Percentiles rank a stretch among this genome's conserved stretches.
phyloP scores from a whole-genome alignment of 305 asterid species.

The Striga hermonthica region DNA sequence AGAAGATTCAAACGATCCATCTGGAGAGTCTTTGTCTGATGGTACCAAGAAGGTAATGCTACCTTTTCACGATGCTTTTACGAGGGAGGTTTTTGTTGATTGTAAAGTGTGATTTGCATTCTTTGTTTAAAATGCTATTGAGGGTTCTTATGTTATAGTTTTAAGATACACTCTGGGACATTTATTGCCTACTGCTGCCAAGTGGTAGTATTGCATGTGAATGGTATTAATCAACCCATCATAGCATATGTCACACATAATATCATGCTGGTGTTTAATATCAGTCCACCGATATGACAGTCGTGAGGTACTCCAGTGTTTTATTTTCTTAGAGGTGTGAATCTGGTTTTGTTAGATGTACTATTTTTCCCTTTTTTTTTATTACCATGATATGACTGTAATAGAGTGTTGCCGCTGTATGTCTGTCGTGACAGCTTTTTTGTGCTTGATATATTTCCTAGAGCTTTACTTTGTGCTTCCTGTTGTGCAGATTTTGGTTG shows the following conservation, averaged over 20 bases:
- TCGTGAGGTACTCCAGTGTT: background rate
- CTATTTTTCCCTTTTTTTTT: background rate
- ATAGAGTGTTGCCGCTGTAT: background rate
- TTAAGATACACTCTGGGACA: background rate
- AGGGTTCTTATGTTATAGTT: background rate
- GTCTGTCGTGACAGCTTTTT: background rate
- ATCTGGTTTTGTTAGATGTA: slow-evolving; percentile 12
- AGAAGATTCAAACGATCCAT: slow-evolving; percentile 44
- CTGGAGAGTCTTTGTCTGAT: slow-evolving; percentile 37
- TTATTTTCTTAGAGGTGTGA: slow-evolving; percentile 4
- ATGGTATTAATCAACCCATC: background rate
- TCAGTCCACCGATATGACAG: background rate
- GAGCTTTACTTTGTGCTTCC: slow-evolving; percentile 12
- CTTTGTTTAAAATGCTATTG: too few relatives aligned
- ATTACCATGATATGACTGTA: background rate
- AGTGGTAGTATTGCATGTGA: slow-evolving; percentile 3
- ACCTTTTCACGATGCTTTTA: slow-evolving; percentile 16
- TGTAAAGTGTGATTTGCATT: slow-evolving; percentile 1
- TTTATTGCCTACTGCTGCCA: slow-evolving; percentile 3
- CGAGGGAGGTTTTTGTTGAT: slow-evolving; percentile 4
- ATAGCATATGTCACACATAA: background rate
- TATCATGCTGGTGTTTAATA: background rate
- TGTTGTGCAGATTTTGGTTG: slow-evolving; percentile 48
- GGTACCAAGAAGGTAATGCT: slow-evolving; percentile 49
- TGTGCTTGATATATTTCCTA: background rate